phyloP scores from a whole-genome alignment of 345 rosid species.

The Physaria fendleri region DNA sequence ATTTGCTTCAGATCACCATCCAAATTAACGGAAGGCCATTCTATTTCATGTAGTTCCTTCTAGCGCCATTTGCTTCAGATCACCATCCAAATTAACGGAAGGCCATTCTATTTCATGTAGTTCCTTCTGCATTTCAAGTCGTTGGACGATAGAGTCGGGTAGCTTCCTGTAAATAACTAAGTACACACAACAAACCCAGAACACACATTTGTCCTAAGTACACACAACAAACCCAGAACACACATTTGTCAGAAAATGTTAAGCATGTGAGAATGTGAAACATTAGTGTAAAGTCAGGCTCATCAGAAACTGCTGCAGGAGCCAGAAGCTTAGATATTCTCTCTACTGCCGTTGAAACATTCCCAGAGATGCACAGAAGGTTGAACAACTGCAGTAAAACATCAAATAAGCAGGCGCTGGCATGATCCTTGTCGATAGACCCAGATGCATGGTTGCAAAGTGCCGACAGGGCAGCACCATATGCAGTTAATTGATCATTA shows the following conservation, averaged over 20 bases:
- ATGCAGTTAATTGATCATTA: slow-evolving; percentile 60
- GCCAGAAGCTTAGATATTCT: slow-evolving; percentile 40
- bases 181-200: slow-evolving; percentile 99
- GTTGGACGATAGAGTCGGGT: slow-evolving; percentile 64
- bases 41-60: slow-evolving; percentile 59
- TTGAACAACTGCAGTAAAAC: slow-evolving; percentile 84
- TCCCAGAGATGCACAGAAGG: slow-evolving; percentile 71
- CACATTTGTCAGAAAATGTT: slow-evolving; percentile 83
- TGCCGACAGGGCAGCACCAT: slow-evolving; percentile 58
- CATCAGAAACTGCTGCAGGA: slow-evolving; percentile 45
- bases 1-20: slow-evolving; percentile 45
- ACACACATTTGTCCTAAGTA: slow-evolving; percentile 91
- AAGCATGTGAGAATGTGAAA: slow-evolving; percentile 77
- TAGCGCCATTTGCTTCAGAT: slow-evolving; percentile 49
- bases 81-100: slow-evolving; percentile 40
- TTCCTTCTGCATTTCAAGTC: slow-evolving; percentile 72
- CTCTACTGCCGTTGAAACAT: slow-evolving; percentile 53
- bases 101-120: slow-evolving; percentile 72
- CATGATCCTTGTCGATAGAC: slow-evolving; percentile 34
- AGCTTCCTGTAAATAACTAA: slow-evolving; percentile 95
- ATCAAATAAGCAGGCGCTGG: slow-evolving; percentile 86
- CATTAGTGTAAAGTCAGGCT: slow-evolving; percentile 53
- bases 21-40: slow-evolving; percentile 67
- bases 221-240: slow-evolving; percentile 99
- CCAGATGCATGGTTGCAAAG: slow-evolving; percentile 46